These are phyloP conservation scores for Neurospora sp. DNA, from an alignment of 495 filamentous ascomycete species.

Conservation along the genomic window DNA sequence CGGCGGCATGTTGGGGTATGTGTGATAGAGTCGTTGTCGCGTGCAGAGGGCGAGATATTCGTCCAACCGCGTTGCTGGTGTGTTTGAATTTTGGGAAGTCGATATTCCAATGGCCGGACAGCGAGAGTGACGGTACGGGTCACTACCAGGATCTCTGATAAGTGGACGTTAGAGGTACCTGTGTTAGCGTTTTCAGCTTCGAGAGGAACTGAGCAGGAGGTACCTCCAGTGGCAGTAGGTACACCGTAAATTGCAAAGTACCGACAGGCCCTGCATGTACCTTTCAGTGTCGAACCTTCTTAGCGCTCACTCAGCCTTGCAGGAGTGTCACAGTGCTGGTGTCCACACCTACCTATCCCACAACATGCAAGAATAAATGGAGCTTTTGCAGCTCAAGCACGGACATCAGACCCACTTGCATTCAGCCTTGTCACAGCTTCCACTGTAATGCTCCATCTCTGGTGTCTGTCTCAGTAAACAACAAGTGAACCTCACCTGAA, in stretches of 20 bases:
- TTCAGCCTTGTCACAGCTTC: background rate
- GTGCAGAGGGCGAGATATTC: conserved; percentile 3
- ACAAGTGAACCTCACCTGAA: background rate
- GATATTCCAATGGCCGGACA: background rate
- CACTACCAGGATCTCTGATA: background rate
- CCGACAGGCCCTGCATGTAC: background rate
- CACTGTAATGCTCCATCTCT: background rate
- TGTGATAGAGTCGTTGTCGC: conserved; percentile 6
- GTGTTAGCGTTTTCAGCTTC: background rate
- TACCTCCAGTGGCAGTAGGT: background rate
- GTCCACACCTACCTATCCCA: background rate
- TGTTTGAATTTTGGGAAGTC: background rate
- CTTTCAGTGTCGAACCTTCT: background rate
- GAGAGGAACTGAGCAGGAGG: background rate
- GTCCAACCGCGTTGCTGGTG: background rate
- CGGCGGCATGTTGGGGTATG: conserved; percentile 30
- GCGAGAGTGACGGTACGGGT: background rate
- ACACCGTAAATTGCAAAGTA: background rate
- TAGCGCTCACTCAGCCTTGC: background rate
- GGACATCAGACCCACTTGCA: background rate
- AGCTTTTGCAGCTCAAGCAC: background rate
- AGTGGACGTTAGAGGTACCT: background rate
- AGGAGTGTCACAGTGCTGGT: background rate
- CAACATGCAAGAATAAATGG: background rate
- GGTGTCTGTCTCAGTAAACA: background rate